Evolutionary conservation across 768 basidiomycete species (phyloP).

Genomic region (Trametes maxima): DNA sequence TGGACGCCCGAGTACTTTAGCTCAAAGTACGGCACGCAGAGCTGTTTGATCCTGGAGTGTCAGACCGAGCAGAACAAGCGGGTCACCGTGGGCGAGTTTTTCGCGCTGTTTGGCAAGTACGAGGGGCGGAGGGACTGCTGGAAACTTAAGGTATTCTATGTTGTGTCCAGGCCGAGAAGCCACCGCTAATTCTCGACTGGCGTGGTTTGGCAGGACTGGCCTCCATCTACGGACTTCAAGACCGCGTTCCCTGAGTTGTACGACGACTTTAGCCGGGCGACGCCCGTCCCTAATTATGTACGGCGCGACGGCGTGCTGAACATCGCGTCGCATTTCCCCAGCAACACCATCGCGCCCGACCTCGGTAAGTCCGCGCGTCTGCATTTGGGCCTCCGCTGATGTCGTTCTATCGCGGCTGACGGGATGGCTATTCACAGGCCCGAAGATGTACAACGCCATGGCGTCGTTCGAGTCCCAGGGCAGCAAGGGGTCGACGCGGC

Average conservation of each 20-base stretch:
- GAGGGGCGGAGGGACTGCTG: conserved; percentile 56
- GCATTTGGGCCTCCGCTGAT: conserved; percentile 21
- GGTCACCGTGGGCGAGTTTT: conserved; percentile 78
- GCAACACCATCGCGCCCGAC: conserved; percentile 77
- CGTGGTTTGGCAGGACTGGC: conserved; percentile 77
- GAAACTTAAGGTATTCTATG: conserved; percentile 69
- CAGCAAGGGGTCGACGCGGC: conserved; percentile 81
- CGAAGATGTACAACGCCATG: conserved; percentile 95
- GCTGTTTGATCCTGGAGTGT: conserved; percentile 79
- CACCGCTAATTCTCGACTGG: conserved; percentile 13
- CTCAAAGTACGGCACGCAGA: conserved; percentile 61
- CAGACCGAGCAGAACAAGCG: conserved; percentile 67
- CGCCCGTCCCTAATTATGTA: conserved; percentile 91
- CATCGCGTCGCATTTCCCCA: conserved; percentile 86
- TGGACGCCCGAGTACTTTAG: conserved; percentile 90
- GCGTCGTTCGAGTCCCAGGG: conserved; percentile 65
- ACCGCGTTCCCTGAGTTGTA: conserved; percentile 82
- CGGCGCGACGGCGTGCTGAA: conserved; percentile 88
- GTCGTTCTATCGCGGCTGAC: background rate
- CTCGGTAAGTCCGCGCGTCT: conserved; percentile 51
- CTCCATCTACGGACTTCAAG: conserved; percentile 83
- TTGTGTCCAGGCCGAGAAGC: background rate
- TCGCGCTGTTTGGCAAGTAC: conserved; percentile 73
- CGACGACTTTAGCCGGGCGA: conserved; percentile 78
- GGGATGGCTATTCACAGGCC: conserved; percentile 51